Percentiles rank a stretch among this genome's conserved stretches.
phyloP scores from a whole-genome alignment of 257 asterid species.

The Parsonsia alboflavescens region DNA sequence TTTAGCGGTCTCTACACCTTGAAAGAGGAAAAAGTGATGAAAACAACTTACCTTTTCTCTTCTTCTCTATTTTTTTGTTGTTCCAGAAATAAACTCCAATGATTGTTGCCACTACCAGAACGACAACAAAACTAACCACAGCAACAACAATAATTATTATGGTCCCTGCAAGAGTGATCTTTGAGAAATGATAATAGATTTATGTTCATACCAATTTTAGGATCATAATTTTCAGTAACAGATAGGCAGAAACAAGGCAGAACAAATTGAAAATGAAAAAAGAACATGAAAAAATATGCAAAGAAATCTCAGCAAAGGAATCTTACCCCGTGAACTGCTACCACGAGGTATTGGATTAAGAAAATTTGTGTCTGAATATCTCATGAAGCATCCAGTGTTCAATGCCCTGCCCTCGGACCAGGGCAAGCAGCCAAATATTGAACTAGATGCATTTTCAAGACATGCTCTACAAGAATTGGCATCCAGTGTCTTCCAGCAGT shows the following conservation, averaged over 20 bases:
- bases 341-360: constrained; percentile 34
- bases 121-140: constrained; percentile 47
- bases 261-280: background rate
- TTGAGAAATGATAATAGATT: constrained; percentile 8
- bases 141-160: constrained; percentile 40
- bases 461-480: constrained; percentile 32
- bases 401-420: constrained; percentile 42
- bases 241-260: background rate
- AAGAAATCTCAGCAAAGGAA: background rate
- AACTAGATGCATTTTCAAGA: constrained; percentile 33
- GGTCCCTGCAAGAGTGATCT: constrained; percentile 37
- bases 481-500: constrained; percentile 40
- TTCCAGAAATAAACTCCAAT: constrained; percentile 54
- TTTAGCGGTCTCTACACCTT: background rate
- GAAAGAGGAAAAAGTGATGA: background rate
- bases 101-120: constrained; percentile 39
- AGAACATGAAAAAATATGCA: background rate
- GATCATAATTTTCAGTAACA: background rate
- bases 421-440: constrained; percentile 42
- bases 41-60: constrained; percentile 58
- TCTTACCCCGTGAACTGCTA: constrained; percentile 62
- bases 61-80: constrained; percentile 47
- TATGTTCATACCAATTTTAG: background rate
- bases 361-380: constrained; percentile 42
- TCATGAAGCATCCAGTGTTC: constrained; percentile 44